Conservation (phyloP, 179 eudicot genomes). For the Heliamphora pulchella region DNA sequence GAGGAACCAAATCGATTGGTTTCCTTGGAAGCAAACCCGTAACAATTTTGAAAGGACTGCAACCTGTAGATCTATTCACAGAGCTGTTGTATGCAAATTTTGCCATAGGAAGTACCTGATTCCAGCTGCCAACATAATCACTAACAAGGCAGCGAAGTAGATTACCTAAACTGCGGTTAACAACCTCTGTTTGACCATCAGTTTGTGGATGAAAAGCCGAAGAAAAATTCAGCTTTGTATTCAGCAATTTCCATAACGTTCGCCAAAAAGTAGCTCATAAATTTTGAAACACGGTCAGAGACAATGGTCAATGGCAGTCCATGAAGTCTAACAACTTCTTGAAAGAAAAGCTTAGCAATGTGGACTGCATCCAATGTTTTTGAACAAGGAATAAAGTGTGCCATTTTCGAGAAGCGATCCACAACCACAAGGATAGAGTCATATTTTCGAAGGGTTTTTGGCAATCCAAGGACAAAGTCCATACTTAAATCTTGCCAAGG, state of each 20-base stretch:
- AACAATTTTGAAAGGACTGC: conserved; percentile 1
- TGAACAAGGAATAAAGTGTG: background rate
- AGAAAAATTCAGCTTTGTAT: no score
- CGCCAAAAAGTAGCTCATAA: background rate
- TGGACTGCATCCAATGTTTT: background rate
- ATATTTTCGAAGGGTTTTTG: background rate
- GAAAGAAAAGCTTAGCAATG: no score
- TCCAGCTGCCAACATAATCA: no score
- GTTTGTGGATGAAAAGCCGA: no score
- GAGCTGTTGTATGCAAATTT: conserved; percentile 14
- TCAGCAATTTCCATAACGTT: no score
- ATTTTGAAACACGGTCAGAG: background rate
- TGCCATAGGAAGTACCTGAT: background rate
- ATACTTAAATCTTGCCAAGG: background rate
- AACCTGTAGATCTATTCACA: background rate
- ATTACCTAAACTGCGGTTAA: no score
- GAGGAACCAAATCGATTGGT: background rate
- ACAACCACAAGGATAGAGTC: background rate
- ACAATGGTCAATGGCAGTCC: background rate
- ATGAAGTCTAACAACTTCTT: no score
- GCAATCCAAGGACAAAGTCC: background rate
- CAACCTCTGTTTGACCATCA: no score
- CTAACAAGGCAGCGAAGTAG: no score
- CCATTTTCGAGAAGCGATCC: background rate
- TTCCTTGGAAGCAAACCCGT: background rate